Conservation (phyloP, 805 yeast species). For the Candida boidinii region DNA sequence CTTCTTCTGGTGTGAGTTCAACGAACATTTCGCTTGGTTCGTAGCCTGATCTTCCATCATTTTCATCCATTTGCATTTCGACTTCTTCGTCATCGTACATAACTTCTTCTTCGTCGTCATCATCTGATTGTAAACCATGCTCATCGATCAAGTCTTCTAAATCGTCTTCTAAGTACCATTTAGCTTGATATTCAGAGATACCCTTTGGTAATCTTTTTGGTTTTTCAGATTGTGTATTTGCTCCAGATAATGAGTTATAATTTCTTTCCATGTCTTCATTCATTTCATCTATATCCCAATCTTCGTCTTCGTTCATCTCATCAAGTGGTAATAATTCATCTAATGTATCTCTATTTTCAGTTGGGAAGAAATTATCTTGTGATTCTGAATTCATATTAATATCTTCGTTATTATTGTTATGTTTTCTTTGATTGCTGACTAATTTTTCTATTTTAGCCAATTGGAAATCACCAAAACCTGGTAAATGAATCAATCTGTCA, state of each 20-base stretch:
- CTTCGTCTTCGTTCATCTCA: slow-evolving; percentile 27
- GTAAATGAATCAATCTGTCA: slow-evolving; percentile 74
- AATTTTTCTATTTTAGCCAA: slow-evolving; percentile 56
- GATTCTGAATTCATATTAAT: too few species aligned
- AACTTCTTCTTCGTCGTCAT: slow-evolving; percentile 25
- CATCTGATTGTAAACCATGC: slow-evolving; percentile 32
- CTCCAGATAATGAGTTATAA: slow-evolving; percentile 7
- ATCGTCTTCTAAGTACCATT: slow-evolving; percentile 65
- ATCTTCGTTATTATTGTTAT: slow-evolving; percentile 11
- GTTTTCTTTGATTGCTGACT: slow-evolving; percentile 6
- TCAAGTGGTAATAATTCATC: slow-evolving; percentile 56
- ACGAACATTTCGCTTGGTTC: slow-evolving; percentile 47
- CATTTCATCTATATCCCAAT: slow-evolving; percentile 24
- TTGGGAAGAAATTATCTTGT: slow-evolving; percentile 20
- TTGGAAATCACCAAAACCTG: slow-evolving; percentile 86
- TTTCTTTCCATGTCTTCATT: slow-evolving; percentile 8
- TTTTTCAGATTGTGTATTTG: slow-evolving; percentile 18
- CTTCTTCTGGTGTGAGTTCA: slow-evolving; percentile 77
- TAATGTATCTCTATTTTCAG: slow-evolving; percentile 43
- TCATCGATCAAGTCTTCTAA: slow-evolving; percentile 30
- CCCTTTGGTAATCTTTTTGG: slow-evolving; percentile 53
- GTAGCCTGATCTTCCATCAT: slow-evolving; percentile 11
- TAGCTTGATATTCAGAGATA: slow-evolving; percentile 67
- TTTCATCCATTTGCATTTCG: slow-evolving; percentile 2
- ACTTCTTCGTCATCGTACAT: slow-evolving; percentile 17